Evolutionary conservation across 441 rosid genomes (phyloP).

Genomic region (Geranium incanum): DNA sequence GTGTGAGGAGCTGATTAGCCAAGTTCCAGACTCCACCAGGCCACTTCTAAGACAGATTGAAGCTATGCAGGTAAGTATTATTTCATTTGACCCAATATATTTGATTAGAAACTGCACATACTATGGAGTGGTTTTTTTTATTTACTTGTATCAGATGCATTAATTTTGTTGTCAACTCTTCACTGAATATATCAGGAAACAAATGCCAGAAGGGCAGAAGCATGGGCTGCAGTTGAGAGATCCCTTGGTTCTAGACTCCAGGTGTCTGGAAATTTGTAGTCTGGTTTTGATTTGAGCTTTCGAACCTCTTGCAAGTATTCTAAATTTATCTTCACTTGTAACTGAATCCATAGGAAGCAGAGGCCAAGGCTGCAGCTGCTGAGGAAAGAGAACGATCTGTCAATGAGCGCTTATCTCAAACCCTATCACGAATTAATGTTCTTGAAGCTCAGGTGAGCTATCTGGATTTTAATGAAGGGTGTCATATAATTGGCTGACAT

Average conservation of each 20-base stretch:
- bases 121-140: constrained; percentile 8
- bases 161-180: constrained; percentile 7
- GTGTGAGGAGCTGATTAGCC: constrained; percentile 91
- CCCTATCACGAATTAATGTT: constrained; percentile 85
- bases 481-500: background rate
- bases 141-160: constrained; percentile 1
- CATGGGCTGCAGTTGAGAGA: constrained; percentile 95
- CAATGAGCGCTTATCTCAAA: constrained; percentile 87
- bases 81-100: constrained; percentile 13
- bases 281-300: background rate
- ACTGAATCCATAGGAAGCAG: constrained; percentile 66
- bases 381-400: constrained; percentile 89
- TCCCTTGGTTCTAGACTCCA: constrained; percentile 78
- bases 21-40: constrained; percentile 97
- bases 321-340: constrained; percentile 17
- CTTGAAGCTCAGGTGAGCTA: constrained; percentile 81
- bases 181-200: constrained; percentile 54
- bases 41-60: constrained; percentile 96
- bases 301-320: constrained; percentile 16
- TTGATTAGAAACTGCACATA: constrained; percentile 13
- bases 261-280: constrained; percentile 37
- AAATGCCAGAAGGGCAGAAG: constrained; percentile 80
- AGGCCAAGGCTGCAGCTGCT: constrained; percentile 81
- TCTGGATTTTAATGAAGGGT: constrained; percentile 3
- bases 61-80: constrained; percentile 74